Evolutionary conservation across 1,284 basidiomycete genomes (phyloP), one percentile per base, ranked within the genome.

Genomic region (Leccinum laetum): DNA sequence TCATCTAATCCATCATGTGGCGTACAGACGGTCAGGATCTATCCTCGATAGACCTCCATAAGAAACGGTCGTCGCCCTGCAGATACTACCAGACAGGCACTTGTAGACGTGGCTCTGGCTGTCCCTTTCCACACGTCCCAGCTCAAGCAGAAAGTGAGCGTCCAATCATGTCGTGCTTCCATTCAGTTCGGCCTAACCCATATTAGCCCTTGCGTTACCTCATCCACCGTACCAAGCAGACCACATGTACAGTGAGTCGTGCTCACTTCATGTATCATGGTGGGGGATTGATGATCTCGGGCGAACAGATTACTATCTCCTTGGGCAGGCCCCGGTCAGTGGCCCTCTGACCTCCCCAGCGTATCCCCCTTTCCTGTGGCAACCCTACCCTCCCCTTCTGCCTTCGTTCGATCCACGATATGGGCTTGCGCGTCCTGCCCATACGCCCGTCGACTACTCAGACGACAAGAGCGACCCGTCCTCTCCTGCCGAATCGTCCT

Each of bases 381-480:
- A 67, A 65, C 70, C 73, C 52, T 67, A 73, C 29, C 59, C 64
- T 60, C 61, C 70, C 16, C 52, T 64, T 4, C 67, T 65, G 2
- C 58, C 66, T 21, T 65, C 71, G 6, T 65, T 72, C 63, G 70
- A 69, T 66, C 65, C 67, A 18, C 59, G 21, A 26, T 73, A 69
- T 49, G 69, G 64, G 29, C 56, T 37, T 60, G 62, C 55, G 35
- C 53, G 58, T 56, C 67, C 62, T 4, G 37, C 58, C 13, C 69
- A 67, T 35, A 24, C 60, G 9, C 52, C 57, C 4, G 18, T 46
- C 39, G 71, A 71, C 61, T 65, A 67, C n/a, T 68, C 67, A 5
- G 73, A 74, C 60, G 72, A 75, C 61, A 68, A 58, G 13, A 73
- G 72, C 21, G 74, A 75, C 18, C 72, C 72, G 3, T 77, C 71